Conservation (phyloP, 495 filamentous ascomycete genomes). For the Neurospora africana region DNA sequence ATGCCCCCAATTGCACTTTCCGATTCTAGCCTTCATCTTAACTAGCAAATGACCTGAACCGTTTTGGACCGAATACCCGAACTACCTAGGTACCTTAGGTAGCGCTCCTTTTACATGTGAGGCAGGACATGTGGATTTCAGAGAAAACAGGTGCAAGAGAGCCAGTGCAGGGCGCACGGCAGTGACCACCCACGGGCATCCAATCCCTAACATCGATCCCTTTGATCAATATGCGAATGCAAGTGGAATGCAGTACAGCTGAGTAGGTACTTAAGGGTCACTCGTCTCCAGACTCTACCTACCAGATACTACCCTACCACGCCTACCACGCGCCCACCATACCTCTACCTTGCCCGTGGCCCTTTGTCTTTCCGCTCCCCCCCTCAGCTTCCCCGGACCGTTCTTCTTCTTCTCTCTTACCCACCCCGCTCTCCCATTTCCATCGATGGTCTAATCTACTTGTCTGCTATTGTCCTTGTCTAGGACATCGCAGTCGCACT, state of each 20-base stretch:
- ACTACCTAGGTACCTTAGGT: background rate
- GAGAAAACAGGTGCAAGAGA: background rate
- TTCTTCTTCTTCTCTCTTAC: background rate
- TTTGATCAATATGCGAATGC: background rate
- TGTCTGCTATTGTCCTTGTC: background rate
- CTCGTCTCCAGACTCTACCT: background rate
- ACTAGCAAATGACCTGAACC: background rate
- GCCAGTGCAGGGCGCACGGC: background rate
- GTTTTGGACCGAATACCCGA: background rate
- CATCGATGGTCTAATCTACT: background rate
- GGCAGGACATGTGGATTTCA: background rate
- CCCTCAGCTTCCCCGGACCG: background rate
- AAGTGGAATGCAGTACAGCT: background rate
- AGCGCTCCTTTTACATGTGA: background rate
- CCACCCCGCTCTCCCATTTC: background rate
- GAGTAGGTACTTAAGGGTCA: background rate
- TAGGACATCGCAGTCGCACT: background rate
- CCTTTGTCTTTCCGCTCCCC: background rate
- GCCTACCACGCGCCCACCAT: background rate
- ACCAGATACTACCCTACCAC: background rate
- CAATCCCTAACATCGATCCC: background rate
- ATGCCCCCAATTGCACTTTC: background rate
- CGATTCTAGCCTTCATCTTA: background rate
- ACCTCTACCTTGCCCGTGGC: background rate
- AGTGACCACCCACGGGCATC: background rate